Evolutionary conservation across 2,329 filamentous ascomycete genomes (phyloP).

Genomic region (Paraphoma sp.): DNA sequence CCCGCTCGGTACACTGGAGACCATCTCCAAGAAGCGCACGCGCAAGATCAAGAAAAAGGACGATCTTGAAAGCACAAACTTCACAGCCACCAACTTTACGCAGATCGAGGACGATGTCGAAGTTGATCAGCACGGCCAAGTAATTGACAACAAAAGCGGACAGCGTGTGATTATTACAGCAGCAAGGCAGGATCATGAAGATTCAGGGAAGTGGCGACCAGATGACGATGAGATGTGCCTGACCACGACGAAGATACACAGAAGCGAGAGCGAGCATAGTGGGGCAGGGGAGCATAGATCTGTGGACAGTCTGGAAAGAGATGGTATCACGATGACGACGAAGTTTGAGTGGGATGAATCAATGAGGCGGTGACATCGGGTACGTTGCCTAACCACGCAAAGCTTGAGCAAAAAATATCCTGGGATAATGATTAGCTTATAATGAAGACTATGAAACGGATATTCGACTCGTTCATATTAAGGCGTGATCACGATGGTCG

Average conservation of each 20-base stretch:
- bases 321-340: constrained; percentile 22
- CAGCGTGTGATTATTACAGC: not conserved
- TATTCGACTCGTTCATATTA: no score
- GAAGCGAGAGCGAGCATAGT: constrained; percentile 6
- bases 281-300: constrained; percentile 1
- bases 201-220: constrained; percentile 19
- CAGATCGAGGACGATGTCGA: constrained; percentile 7
- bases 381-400: no score
- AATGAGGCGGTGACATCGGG: not conserved
- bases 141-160: not conserved
- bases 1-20: constrained; percentile 23
- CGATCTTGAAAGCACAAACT: constrained; percentile 18
- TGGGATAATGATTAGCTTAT: no score
- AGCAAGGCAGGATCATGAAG: constrained; percentile 7
- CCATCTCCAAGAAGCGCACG: constrained; percentile 28
- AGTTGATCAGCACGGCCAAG: not conserved
- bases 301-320: constrained; percentile 2
- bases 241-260: constrained; percentile 22
- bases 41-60: constrained; percentile 23
- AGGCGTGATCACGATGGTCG: no score
- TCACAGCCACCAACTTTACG: constrained; percentile 12
- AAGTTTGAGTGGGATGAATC: constrained; percentile 30
- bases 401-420: no score
- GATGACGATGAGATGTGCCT: constrained; percentile 31
- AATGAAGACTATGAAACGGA: no score